These are phyloP conservation scores for Plasmodium blacklocki DNA, from an alignment of 169 alveolate genomes.

Conservation along the genomic window DNA sequence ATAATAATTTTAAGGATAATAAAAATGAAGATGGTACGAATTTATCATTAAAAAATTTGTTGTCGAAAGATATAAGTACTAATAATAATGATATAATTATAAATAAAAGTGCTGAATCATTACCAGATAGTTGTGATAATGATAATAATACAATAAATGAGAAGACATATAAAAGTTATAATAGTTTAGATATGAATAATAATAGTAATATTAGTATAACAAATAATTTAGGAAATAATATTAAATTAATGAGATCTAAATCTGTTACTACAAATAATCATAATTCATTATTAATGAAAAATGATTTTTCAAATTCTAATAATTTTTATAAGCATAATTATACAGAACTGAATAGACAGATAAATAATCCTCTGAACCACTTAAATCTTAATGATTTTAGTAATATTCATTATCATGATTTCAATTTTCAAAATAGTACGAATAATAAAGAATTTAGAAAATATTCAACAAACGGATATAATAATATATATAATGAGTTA, in stretches of 20 bases:
- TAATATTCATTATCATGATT: conserved; percentile 11
- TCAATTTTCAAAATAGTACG: conserved; percentile 18
- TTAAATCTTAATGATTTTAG: not conserved
- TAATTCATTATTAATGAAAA: conserved; percentile 1
- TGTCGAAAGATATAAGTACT: too few species aligned
- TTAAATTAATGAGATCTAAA: too few species aligned
- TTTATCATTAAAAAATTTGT: too few species aligned
- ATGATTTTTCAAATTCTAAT: conserved; percentile 2
- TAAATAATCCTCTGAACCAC: not conserved
- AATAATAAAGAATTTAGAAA: conserved; percentile 22
- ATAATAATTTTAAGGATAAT: not conserved
- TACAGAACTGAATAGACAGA: not conserved
- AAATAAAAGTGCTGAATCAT: too few species aligned
- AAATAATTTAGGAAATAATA: too few species aligned
- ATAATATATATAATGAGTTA: conserved; percentile 6
- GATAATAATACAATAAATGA: too few species aligned
- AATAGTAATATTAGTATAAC: too few species aligned
- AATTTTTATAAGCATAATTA: conserved; percentile 10
- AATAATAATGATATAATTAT: too few species aligned
- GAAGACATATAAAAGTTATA: too few species aligned
- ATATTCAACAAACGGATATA: conserved; percentile 19
- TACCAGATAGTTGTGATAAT: too few species aligned
- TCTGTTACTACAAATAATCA: conserved; percentile 3
- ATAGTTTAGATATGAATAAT: too few species aligned
- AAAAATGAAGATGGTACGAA: too few species aligned